Conservation (phyloP, 306 rosid species). For the Corylus americana region DNA sequence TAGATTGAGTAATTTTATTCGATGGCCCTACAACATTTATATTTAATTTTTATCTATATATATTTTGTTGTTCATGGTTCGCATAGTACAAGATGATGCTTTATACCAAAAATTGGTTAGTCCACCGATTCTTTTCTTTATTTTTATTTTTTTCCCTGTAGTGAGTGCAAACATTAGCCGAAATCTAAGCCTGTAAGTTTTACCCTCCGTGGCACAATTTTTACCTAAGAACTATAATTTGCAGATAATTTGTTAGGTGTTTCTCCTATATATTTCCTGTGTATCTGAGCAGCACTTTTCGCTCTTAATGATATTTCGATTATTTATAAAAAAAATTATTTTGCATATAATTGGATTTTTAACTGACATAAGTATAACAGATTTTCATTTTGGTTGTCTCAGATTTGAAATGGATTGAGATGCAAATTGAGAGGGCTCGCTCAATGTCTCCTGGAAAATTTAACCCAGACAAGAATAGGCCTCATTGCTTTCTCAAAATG, state of each 20-base stretch:
- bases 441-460: conserved; percentile 68
- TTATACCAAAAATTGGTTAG: background rate
- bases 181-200: background rate
- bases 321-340: background rate
- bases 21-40: no score
- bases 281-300: no score
- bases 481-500: conserved; percentile 81
- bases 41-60: background rate
- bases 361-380: background rate
- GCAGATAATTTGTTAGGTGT: no score
- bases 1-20: no score
- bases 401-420: conserved; percentile 50
- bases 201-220: background rate
- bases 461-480: conserved; percentile 54
- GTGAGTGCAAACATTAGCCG: background rate
- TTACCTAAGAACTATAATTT: no score
- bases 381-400: conserved; percentile 34
- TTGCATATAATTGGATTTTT: background rate
- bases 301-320: no score
- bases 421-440: conserved; percentile 70
- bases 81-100: background rate
- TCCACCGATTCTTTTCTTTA: background rate
- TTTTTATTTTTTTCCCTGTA: background rate
- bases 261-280: no score
- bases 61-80: no score